Base-by-base conservation (phyloP, 225 moss, liverwort and hornwort genomes). In the Rhytidiadelphus loreus region DNA sequence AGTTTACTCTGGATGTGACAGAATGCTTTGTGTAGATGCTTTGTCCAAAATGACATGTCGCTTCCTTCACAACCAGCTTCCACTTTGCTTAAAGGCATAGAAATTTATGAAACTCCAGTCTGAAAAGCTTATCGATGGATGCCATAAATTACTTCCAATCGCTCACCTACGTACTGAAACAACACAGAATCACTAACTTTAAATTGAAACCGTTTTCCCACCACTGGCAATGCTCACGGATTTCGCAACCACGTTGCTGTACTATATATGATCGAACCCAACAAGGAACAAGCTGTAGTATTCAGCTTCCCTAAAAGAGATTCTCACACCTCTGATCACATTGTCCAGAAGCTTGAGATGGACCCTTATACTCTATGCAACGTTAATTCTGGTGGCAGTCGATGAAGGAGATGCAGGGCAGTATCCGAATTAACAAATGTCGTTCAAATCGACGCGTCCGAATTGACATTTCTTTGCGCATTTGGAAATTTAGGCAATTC, bases 1-100 rank as follows among this genome's bases (percentile, higher is more conserved):
- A 32, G 7, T 1, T 7, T 7, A 20, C 20, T 12, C 19, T 30
- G 0, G 30, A 11, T 46, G 0, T 0, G 6, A 69, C n/a, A 21
- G 6, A 7, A 64, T 19, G 23, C 5, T 7, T 29, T 3, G 29
- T 28, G 28, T 44, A 9, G 9, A 70, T 44, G 32, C 4, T 7
- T 11, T 3, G 15, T 9, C 15, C 2, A 6, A 55, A 28, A 28
- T 12, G 11, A 18, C 11, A 12, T 11, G 28, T 39, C 26, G 17
- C 57, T 9, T 12, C 19, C 32, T 7, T 26, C 4, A 17, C 17
- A 16, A 4, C 11, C 17, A 4, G 21, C 35, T 33, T 35, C 35
- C 39, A 15, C 16, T n/a, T 28, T 3, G 3, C 18, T 19, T 41
- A 13, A 13, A 80, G 8, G 19, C 14, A 16, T 11, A 18, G 57